Evolutionary conservation across 2,329 filamentous ascomycete genomes (phyloP).

Genomic region (Cordyceps javanica): DNA sequence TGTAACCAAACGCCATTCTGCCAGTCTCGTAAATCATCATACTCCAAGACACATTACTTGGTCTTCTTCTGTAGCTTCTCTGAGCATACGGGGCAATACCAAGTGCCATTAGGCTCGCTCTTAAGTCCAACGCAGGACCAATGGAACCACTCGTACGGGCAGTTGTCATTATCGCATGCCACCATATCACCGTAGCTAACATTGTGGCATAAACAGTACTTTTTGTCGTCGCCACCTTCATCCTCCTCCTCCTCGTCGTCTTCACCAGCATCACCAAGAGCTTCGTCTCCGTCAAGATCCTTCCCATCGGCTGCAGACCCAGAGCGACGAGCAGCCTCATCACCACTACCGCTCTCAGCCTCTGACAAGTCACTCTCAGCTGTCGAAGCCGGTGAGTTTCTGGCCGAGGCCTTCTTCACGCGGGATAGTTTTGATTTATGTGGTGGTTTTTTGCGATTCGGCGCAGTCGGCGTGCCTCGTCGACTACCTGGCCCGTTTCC

Average conservation of each 20-base stretch:
- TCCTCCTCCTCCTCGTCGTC: constrained; percentile 64
- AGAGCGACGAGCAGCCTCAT: constrained; percentile 35
- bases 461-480: constrained; percentile 41
- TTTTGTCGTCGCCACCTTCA: constrained; percentile 69
- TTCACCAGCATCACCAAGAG: constrained; percentile 48
- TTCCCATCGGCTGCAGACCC: constrained; percentile 29
- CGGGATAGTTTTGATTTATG: constrained; percentile 58
- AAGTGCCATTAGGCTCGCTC: constrained; percentile 60
- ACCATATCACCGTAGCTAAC: constrained; percentile 87
- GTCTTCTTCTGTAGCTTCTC: constrained; percentile 43
- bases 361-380: constrained; percentile 61
- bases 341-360: constrained; percentile 49
- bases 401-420: constrained; percentile 51
- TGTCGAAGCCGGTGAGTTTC: constrained; percentile 57
- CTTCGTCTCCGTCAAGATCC: constrained; percentile 44
- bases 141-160: constrained; percentile 82
- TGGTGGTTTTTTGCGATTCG: constrained; percentile 42
- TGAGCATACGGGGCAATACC: constrained; percentile 60
- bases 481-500: constrained; percentile 33
- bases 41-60: not conserved
- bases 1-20: not conserved
- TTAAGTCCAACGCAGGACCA: constrained; percentile 68
- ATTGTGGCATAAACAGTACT: constrained; percentile 78
- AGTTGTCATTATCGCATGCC: constrained; percentile 77
- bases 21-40: not conserved